phyloP scores from a whole-genome alignment of 1,284 basidiomycete species.

The Microbotryomycetes sp. region DNA sequence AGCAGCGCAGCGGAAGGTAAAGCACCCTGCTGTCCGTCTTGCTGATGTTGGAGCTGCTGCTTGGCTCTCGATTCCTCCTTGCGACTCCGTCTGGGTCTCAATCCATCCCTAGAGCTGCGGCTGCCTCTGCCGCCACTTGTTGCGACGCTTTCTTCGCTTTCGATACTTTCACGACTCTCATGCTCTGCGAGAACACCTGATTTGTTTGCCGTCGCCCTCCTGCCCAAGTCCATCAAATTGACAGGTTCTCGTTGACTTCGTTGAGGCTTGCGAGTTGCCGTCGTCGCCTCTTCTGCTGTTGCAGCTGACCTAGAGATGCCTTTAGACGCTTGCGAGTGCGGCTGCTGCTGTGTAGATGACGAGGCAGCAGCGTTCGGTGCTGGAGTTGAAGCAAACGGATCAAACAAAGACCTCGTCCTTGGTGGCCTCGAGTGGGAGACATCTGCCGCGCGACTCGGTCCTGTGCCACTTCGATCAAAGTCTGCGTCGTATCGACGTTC shows the following conservation, averaged over 20 bases:
- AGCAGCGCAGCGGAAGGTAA: not conserved
- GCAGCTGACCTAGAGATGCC: not conserved
- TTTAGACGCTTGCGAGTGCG: not conserved
- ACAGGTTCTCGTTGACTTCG: slow-evolving; percentile 27
- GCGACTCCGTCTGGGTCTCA: slow-evolving; percentile 2
- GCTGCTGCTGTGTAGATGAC: not conserved
- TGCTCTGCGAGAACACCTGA: not conserved
- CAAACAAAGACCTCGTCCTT: not conserved
- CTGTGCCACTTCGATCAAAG: slow-evolving; percentile 30
- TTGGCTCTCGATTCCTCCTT: slow-evolving; percentile 7
- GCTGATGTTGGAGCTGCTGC: not conserved
- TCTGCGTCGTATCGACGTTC: slow-evolving; percentile 33
- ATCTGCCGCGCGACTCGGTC: not conserved
- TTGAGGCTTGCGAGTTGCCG: not conserved
- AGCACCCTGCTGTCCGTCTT: slow-evolving; percentile 2
- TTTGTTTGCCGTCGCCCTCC: not conserved
- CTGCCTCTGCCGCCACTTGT: slow-evolving; percentile 17
- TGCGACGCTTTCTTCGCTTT: slow-evolving; percentile 18
- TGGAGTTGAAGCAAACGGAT: not conserved
- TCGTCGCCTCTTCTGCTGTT: not conserved
- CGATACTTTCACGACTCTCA: slow-evolving; percentile 25
- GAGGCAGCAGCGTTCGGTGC: not conserved
- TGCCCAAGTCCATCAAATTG: slow-evolving; percentile 20
- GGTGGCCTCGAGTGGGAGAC: slow-evolving; percentile 23
- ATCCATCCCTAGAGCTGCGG: slow-evolving; percentile 7